phyloP scores from a whole-genome alignment of 257 asterid genomes.

The Fraxinus pennsylvanica region DNA sequence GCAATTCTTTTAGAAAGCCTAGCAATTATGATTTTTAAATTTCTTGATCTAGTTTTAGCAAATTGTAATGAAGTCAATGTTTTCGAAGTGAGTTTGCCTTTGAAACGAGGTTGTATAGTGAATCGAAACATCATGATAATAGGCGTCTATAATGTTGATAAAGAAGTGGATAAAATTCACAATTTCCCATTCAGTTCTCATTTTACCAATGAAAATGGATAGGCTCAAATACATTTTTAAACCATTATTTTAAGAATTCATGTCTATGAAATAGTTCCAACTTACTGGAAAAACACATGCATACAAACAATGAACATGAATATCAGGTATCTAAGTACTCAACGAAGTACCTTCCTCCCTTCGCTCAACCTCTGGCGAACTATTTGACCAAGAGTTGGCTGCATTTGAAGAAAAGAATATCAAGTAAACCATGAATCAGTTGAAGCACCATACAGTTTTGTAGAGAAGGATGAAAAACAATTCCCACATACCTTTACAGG shows the following conservation, averaged over 20 bases:
- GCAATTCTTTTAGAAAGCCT: neutral
- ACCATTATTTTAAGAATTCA: neutral
- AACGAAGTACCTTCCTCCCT: constrained; percentile 81
- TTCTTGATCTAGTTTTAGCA: neutral
- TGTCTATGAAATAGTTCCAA: neutral
- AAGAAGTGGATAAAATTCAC: neutral
- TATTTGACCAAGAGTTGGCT: constrained; percentile 85
- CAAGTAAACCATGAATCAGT: constrained; percentile 11
- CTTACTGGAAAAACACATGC: neutral
- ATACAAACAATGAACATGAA: constrained; percentile 19
- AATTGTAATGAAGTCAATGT: neutral
- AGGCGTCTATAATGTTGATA: neutral
- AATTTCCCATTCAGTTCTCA: neutral
- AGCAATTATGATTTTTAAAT: neutral
- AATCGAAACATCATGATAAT: neutral
- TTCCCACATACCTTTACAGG: constrained; percentile 57
- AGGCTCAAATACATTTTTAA: neutral
- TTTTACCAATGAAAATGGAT: neutral
- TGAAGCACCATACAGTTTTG: neutral
- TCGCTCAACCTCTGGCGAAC: constrained; percentile 81
- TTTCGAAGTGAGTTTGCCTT: neutral
- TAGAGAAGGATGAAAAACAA: neutral
- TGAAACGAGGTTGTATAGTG: neutral
- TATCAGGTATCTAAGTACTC: constrained; percentile 2
- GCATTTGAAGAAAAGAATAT: constrained; percentile 28